These are phyloP conservation scores for Hura crepitans DNA, from an alignment of 441 rosid species.

Conservation along the genomic window DNA sequence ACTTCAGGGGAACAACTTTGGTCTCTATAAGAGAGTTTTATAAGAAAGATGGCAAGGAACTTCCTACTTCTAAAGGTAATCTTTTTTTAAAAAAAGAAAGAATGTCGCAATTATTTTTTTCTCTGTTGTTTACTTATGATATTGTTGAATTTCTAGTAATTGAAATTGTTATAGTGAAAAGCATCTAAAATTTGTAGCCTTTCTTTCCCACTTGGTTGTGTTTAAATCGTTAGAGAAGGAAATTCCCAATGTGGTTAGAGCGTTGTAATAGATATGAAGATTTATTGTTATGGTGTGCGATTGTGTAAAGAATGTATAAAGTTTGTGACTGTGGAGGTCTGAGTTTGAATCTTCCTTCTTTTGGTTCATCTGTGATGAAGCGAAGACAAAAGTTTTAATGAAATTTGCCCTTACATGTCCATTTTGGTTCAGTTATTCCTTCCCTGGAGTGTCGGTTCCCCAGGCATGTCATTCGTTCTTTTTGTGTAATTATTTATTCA, in stretches of 20 bases:
- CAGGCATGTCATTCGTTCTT: not conserved
- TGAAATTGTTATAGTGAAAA: too few species aligned
- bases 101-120: not conserved
- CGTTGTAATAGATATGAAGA: too few species aligned
- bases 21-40: constrained; percentile 81
- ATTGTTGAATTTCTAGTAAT: not conserved
- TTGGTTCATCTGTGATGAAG: not conserved
- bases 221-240: not conserved
- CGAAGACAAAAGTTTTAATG: not conserved
- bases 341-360: not conserved
- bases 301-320: not conserved
- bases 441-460: not conserved
- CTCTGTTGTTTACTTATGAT: not conserved
- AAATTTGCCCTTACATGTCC: not conserved
- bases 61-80: constrained; percentile 73
- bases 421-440: not conserved
- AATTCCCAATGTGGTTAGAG: not conserved
- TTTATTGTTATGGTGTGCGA: not conserved
- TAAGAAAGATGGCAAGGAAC: constrained; percentile 73
- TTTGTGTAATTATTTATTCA: not conserved
- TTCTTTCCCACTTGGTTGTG: too few species aligned
- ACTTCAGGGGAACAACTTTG: constrained; percentile 66
- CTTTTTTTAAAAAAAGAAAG: not conserved
- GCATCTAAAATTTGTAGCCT: not conserved
- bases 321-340: too few species aligned